phyloP scores from a whole-genome alignment of 306 rosid genomes.

The Argentina anserina region DNA sequence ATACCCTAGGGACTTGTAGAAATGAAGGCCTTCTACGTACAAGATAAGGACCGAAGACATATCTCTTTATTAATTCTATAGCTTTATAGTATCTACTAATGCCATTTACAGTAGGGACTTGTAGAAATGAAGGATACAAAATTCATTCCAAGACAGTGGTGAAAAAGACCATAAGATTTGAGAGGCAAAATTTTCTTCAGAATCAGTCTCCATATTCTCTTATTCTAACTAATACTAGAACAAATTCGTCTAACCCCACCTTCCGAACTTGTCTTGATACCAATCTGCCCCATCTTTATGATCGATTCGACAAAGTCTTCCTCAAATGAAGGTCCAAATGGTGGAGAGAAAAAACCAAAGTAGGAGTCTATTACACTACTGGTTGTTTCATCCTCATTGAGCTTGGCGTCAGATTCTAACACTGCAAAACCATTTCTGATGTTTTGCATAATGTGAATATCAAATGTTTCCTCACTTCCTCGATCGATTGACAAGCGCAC shows the following conservation, averaged over 20 bases:
- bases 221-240: conserved; percentile 36
- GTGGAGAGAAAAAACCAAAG: conserved; percentile 31
- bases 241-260: conserved; percentile 63
- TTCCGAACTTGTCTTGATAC: conserved; percentile 56
- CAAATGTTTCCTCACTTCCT: conserved; percentile 50
- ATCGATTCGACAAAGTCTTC: conserved; percentile 58
- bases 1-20: too few species aligned
- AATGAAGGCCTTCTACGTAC: too few species aligned
- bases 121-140: not conserved
- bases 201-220: not conserved
- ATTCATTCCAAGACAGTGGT: not conserved
- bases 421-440: conserved; percentile 68
- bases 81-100: not conserved
- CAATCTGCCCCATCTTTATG: conserved; percentile 75
- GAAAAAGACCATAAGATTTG: not conserved
- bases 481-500: conserved; percentile 47
- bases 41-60: not conserved
- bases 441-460: conserved; percentile 53
- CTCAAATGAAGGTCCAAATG: conserved; percentile 54
- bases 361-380: conserved; percentile 52
- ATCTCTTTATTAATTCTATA: not conserved
- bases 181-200: not conserved
- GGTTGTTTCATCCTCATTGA: conserved; percentile 50
- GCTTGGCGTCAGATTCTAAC: conserved; percentile 77
- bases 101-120: not conserved